Conservation (phyloP, 2,329 filamentous ascomycete genomes). For the Daldinia eschscholtzii region DNA sequence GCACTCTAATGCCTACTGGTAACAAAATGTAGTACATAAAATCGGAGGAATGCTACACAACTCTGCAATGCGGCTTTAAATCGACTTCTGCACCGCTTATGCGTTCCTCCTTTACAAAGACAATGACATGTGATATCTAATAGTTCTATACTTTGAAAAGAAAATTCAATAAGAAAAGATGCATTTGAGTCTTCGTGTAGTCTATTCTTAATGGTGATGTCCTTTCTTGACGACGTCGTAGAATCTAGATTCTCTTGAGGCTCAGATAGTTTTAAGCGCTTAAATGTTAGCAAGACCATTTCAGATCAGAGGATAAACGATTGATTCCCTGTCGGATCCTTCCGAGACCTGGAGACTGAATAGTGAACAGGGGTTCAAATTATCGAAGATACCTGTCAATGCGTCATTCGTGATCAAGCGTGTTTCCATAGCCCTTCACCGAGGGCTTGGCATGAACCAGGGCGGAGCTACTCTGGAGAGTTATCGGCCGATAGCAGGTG, state of each 20-base stretch:
- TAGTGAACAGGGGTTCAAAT: neutral
- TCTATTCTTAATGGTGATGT: neutral
- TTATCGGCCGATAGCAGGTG: neutral
- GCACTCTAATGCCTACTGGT: no score
- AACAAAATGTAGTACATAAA: no score
- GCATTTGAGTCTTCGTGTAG: neutral
- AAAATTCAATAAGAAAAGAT: neutral
- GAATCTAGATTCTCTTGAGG: neutral
- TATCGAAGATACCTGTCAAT: neutral
- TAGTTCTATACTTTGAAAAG: neutral
- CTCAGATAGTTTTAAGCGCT: neutral
- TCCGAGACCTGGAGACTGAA: neutral
- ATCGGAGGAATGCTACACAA: no score
- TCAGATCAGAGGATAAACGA: neutral
- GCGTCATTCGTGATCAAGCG: conserved; percentile 8
- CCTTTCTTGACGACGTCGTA: neutral
- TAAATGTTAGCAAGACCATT: neutral
- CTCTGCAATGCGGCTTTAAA: no score
- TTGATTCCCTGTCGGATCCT: neutral
- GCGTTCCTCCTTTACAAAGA: no score
- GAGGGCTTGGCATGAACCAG: neutral
- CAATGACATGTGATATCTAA: no score
- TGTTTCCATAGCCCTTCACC: neutral
- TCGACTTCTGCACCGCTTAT: no score
- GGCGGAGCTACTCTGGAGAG: neutral